Evolutionary conservation across 2,329 filamentous ascomycete species (phyloP).

Genomic region (Penicillium decumbens): DNA sequence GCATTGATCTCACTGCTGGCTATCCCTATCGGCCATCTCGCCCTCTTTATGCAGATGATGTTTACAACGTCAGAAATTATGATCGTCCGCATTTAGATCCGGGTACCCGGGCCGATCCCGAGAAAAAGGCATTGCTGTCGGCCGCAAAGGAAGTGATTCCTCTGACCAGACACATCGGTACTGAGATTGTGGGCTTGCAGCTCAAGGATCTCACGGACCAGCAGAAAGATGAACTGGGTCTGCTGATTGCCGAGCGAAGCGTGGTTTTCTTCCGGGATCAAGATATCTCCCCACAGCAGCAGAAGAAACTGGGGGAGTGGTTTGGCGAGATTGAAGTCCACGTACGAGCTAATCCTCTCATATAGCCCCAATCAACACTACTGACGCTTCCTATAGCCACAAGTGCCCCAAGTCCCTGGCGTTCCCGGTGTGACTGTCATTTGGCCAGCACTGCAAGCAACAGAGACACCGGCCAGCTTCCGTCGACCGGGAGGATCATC

Average conservation of each 20-base stretch:
- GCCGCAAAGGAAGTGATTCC: conserved; percentile 61
- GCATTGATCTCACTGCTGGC: conserved; percentile 63
- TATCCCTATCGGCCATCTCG: conserved; percentile 66
- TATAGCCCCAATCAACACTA: background rate
- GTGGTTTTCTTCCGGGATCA: conserved; percentile 66
- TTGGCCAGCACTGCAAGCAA: conserved; percentile 64
- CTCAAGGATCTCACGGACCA: conserved; percentile 57
- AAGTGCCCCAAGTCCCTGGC: conserved; percentile 66
- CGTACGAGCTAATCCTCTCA: conserved; percentile 41
- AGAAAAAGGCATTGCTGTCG: conserved; percentile 57
- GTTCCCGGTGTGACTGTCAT: conserved; percentile 62
- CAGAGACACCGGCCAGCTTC: conserved; percentile 58
- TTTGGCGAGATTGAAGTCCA: conserved; percentile 65
- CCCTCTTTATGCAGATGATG: conserved; percentile 66
- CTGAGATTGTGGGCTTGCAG: conserved; percentile 61
- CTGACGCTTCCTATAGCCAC: conserved; percentile 48
- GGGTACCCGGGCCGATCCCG: conserved; percentile 60
- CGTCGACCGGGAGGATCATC: conserved; percentile 64
- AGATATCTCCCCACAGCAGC: conserved; percentile 57
- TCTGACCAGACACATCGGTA: conserved; percentile 59
- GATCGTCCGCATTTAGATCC: conserved; percentile 56
- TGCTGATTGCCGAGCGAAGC: conserved; percentile 60
- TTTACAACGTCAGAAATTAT: conserved; percentile 59
- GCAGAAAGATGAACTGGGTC: conserved; percentile 59
- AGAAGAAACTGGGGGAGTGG: conserved; percentile 59